These are phyloP conservation scores for Termitomyces eurrhizus DNA, from an alignment of 768 basidiomycete genomes.

Conservation along the genomic window DNA sequence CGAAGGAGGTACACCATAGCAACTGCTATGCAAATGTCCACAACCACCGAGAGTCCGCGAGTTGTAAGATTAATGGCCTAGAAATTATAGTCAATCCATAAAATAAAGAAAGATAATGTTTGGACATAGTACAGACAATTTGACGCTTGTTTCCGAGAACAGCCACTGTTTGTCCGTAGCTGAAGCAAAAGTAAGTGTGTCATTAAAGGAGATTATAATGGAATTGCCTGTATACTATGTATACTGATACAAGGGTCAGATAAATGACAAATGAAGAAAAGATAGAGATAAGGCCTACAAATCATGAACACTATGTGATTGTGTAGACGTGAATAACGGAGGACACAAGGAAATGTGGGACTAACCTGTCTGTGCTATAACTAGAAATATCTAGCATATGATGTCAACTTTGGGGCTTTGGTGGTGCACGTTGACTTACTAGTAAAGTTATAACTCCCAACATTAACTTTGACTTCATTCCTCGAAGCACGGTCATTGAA, in stretches of 20 bases:
- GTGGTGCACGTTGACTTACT: neutral
- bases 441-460: neutral
- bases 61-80: neutral
- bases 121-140: neutral
- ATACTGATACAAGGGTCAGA: neutral
- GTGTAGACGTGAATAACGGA: neutral
- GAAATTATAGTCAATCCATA: neutral
- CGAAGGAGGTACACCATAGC: conserved; percentile 1
- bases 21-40: neutral
- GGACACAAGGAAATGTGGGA: neutral
- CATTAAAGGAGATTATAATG: neutral
- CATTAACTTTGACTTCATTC: neutral
- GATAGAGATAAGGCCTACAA: neutral
- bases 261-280: neutral
- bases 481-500: neutral
- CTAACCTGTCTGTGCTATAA: neutral
- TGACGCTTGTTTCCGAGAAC: neutral
- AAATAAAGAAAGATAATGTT: too few species aligned
- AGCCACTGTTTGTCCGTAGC: neutral
- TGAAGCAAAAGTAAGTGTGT: neutral
- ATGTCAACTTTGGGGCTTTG: neutral
- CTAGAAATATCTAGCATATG: neutral
- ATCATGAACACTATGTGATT: neutral
- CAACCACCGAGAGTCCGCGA: neutral
- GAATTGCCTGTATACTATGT: neutral